These are phyloP conservation scores for Blastocladiella britannica DNA, from an alignment of 192 early-diverging fungal genomes.

Conservation along the genomic window DNA sequence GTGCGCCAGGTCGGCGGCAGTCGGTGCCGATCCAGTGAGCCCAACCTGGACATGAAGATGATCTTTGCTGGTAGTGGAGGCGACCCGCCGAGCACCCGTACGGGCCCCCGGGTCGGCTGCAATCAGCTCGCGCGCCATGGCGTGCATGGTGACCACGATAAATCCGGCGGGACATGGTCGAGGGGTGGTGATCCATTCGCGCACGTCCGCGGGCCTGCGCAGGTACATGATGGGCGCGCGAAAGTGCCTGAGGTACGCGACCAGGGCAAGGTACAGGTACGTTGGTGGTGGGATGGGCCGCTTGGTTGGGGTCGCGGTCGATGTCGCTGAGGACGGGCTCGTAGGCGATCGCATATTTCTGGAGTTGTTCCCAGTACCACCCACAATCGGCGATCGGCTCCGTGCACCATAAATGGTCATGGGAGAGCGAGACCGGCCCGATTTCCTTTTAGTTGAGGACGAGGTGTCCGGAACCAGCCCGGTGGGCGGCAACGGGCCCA, in stretches of 20 bases:
- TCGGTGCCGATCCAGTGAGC: constrained; percentile 12
- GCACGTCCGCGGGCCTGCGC: constrained; percentile 5
- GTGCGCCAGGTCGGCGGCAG: constrained; percentile 4
- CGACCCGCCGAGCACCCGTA: too few species aligned
- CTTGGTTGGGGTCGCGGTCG: neutral
- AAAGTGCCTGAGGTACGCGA: constrained; percentile 18
- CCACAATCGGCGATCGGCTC: too few species aligned
- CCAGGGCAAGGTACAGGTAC: constrained; percentile 25
- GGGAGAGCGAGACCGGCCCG: too few species aligned
- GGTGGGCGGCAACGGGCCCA: too few species aligned
- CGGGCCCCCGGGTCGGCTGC: too few species aligned
- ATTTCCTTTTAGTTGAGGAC: too few species aligned
- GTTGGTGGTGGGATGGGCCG: constrained; percentile 5
- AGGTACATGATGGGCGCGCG: constrained; percentile 13
- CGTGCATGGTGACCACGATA: constrained; percentile 4
- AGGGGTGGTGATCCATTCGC: neutral
- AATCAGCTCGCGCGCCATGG: constrained; percentile 10
- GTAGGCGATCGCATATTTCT: too few species aligned
- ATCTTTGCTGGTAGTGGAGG: neutral
- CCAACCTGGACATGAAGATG: constrained; percentile 11
- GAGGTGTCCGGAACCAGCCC: too few species aligned
- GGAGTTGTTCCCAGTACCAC: too few species aligned
- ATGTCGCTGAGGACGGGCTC: too few species aligned
- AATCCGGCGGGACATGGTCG: neutral
- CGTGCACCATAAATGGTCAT: too few species aligned